Evolutionary conservation across 1,139 yeast species (phyloP).

Genomic region (Nakaseomyces kungkrabaensis): DNA sequence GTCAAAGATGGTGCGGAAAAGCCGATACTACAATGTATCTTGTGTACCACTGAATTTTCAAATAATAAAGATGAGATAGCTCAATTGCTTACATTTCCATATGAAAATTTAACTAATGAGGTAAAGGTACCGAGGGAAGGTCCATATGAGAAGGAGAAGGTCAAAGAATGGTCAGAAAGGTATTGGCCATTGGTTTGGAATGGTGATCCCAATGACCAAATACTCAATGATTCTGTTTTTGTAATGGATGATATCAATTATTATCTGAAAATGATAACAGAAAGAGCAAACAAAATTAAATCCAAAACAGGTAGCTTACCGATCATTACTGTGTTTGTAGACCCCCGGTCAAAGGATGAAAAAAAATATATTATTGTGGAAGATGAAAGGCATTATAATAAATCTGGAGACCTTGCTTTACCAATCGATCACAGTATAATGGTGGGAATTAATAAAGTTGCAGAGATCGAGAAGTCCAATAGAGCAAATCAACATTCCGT

Average conservation of each 20-base stretch:
- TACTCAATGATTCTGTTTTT: slow-evolving; percentile 39
- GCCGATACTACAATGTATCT: slow-evolving; percentile 28
- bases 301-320: slow-evolving; percentile 24
- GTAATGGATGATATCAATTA: slow-evolving; percentile 18
- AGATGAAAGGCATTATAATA: neutral
- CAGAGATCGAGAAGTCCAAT: slow-evolving; percentile 28
- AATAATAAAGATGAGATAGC: slow-evolving; percentile 13
- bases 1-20: slow-evolving; percentile 7
- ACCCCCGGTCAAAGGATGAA: slow-evolving; percentile 15
- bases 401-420: neutral
- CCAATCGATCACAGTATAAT: slow-evolving; percentile 6
- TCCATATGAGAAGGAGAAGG: slow-evolving; percentile 56
- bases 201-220: slow-evolving; percentile 79
- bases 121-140: slow-evolving; percentile 40
- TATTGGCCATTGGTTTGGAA: slow-evolving; percentile 93
- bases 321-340: slow-evolving; percentile 40
- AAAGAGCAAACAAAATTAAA: slow-evolving; percentile 23
- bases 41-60: slow-evolving; percentile 26
- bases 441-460: slow-evolving; percentile 36
- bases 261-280: slow-evolving; percentile 29
- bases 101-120: neutral
- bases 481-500: slow-evolving; percentile 6
- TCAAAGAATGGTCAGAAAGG: slow-evolving; percentile 49
- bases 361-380: neutral
- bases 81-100: neutral